A percentile compares a stretch with the other conserved stretches of the same genome.
Evolutionary conservation across 345 rosid species (phyloP).

Genomic region (Rhizophora apiculata): DNA sequence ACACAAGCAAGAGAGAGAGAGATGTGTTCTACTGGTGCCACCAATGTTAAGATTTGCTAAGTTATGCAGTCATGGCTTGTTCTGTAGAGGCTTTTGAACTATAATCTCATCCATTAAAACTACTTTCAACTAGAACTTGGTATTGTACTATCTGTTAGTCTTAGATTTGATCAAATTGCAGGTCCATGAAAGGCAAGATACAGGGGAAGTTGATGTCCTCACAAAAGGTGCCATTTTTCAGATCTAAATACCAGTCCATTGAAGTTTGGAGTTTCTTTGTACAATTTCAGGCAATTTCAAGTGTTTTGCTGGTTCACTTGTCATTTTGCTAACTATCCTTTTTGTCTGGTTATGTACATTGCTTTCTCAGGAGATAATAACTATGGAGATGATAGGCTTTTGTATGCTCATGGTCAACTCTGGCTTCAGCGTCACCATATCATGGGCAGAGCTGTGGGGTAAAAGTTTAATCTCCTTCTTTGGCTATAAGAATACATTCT

Average conservation of each 20-base stretch:
- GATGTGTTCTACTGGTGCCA: too few relatives aligned
- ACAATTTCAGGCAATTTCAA: background rate
- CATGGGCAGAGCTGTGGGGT: slow-evolving; percentile 86
- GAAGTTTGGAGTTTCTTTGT: slow-evolving; percentile 1
- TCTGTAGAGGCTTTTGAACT: background rate
- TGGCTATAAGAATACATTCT: background rate
- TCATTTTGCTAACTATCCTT: background rate
- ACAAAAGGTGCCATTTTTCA: slow-evolving; percentile 68
- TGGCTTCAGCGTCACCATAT: slow-evolving; percentile 71
- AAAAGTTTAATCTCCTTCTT: slow-evolving; percentile 9
- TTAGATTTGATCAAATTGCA: slow-evolving; percentile 22
- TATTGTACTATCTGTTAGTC: background rate
- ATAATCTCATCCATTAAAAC: background rate
- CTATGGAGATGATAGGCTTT: slow-evolving; percentile 45
- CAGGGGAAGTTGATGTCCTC: slow-evolving; percentile 85
- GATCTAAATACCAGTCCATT: slow-evolving; percentile 4
- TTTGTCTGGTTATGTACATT: background rate
- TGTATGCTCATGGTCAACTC: slow-evolving; percentile 59
- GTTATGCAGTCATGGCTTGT: background rate
- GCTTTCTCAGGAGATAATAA: slow-evolving; percentile 59
- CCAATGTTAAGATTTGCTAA: too few relatives aligned
- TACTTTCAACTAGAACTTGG: background rate
- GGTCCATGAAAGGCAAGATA: slow-evolving; percentile 87
- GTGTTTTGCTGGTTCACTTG: background rate
- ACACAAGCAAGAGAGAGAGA: background rate